Base-by-base conservation (phyloP, 176 grass and related monocot species). In the Microstegium vimineum region DNA sequence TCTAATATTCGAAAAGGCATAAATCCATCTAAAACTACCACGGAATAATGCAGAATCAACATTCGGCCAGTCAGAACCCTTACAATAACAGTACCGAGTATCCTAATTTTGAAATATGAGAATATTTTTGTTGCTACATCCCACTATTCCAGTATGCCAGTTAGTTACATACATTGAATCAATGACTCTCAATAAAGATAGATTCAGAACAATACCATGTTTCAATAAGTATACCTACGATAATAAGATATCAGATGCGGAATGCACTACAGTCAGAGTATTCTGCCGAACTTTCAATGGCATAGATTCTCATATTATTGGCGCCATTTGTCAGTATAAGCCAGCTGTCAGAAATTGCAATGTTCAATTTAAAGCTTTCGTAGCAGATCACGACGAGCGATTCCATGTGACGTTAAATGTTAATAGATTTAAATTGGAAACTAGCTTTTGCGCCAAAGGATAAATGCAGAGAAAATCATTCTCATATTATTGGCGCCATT, bases 391-490 rank as follows among this genome's bases (percentile, higher is more conserved):
- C 11, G 0, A 15, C 30, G 63, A 79, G 11, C 3, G 23, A 64
- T 41, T 18, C 8, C 22, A 8, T 6, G 32, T 5, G 8, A n/a
- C 64, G 42, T 32, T 41, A 79, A 17, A 40, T 28, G 23, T 22
- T 30, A 20, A 28, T 42, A 74, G 42, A 2, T 41, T 52, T 32
- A 57, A 74, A 36, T 2, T 34, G 0, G 5, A 33, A 73, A 69
- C 22, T 80, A 66, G 71, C 13, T 80, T 64, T 10, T 8, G 0
- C 25, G 35, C 32, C 61, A 56, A 65, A 57, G 69, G 4, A 11
- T 74, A 42, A 17, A 66, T 86, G 25, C 42, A 74, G 33, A 86
- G 27, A 34, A 37, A 73, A 72, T 31, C 33, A n/a, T n/a, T n/a
- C n/a, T n/a, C n/a, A n/a, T n/a, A n/a, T n/a, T n/a, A n/a, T n/a